Conservation (phyloP, 2,329 filamentous ascomycete genomes). For the Orbilia ellipsospora region DNA sequence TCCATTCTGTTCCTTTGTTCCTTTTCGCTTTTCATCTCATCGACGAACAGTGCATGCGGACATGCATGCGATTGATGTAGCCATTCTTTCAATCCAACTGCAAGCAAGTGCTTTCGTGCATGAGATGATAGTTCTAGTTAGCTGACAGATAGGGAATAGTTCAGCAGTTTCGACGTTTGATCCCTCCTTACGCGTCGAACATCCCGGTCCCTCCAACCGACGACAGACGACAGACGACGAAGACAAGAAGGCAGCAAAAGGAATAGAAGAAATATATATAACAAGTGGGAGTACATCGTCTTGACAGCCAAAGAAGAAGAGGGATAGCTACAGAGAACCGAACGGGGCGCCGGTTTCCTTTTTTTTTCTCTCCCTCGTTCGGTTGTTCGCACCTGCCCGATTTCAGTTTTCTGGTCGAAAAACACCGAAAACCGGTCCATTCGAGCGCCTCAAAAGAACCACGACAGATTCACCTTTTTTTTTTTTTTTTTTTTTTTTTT, state of each 20-base stretch:
- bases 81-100: too few relatives aligned
- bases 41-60: too few relatives aligned
- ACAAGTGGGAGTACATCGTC: neutral
- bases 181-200: too few relatives aligned
- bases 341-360: neutral
- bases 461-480: neutral
- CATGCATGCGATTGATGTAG: too few relatives aligned
- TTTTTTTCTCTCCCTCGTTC: neutral
- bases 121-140: too few relatives aligned
- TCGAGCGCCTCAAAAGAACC: neutral
- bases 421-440: neutral
- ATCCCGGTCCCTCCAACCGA: too few relatives aligned
- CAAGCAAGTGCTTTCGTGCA: too few relatives aligned
- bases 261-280: neutral
- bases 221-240: neutral
- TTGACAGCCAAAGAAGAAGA: too few relatives aligned
- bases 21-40: constrained; percentile 2
- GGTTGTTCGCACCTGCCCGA: neutral
- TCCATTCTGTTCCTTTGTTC: neutral
- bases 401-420: neutral
- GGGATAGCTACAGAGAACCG: neutral
- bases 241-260: neutral
- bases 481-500: neutral
- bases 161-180: too few relatives aligned
- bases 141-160: too few relatives aligned